Evolutionary conservation across 768 basidiomycete species (phyloP).

Genomic region (Leccinum uliginosum): DNA sequence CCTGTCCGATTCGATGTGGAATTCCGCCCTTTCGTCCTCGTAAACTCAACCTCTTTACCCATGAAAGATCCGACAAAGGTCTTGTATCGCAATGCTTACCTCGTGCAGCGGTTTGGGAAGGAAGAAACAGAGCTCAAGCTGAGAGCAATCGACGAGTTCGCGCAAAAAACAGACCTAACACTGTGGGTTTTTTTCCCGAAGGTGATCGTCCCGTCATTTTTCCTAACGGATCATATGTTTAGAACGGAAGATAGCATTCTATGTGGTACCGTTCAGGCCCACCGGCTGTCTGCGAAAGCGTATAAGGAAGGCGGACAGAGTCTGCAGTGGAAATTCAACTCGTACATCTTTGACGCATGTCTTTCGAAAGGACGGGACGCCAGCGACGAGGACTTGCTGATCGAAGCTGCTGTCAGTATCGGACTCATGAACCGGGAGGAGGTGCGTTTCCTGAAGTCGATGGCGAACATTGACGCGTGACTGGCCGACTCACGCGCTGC

Average conservation of each 20-base stretch:
- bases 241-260: constrained; percentile 37
- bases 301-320: constrained; percentile 34
- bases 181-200: constrained; percentile 17
- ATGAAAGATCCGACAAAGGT: neutral
- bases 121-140: constrained; percentile 22
- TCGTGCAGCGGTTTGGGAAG: constrained; percentile 22
- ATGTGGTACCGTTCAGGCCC: constrained; percentile 36
- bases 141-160: constrained; percentile 21
- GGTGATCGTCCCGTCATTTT: neutral
- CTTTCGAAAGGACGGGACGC: constrained; percentile 35
- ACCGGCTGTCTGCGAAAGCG: constrained; percentile 42
- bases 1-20: constrained; percentile 31
- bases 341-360: constrained; percentile 36
- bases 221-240: neutral
- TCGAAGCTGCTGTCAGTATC: constrained; percentile 30
- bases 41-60: constrained; percentile 7
- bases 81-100: constrained; percentile 18
- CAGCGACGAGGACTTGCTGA: constrained; percentile 32
- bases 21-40: constrained; percentile 28
- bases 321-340: constrained; percentile 35
- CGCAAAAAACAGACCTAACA: constrained; percentile 20
- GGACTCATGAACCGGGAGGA: constrained; percentile 35
- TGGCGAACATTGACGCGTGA: neutral
- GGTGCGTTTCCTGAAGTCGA: constrained; percentile 18
- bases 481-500: neutral